Base-by-base conservation (phyloP, 345 rosid species). In the Hypericum androsaemum region DNA sequence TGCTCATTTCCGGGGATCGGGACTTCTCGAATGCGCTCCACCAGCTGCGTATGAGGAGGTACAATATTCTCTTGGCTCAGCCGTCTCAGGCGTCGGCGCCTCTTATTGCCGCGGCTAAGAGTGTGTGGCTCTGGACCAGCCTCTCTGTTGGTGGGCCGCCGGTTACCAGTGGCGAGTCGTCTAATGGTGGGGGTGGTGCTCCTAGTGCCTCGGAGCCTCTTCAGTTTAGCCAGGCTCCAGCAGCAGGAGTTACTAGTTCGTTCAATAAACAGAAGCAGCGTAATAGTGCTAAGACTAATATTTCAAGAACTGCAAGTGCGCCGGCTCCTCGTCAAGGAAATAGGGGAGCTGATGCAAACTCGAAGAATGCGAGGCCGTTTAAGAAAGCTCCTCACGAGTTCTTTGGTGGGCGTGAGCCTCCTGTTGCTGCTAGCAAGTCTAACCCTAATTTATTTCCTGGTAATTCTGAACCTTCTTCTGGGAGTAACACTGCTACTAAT, bases 11-110 rank as follows among this genome's bases (percentile, higher is more conserved):
- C 0, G 96, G 97, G 3, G 96, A 86, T 41, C 77, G 96, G 51
- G 97, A 89, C 65, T 89, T 86, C 64, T 84, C 97, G 2, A 81
- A 86, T 16, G 97, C 97, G 12, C 96, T 89, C 52, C 97, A 89
- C 58, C 94, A 83, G 55, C 66, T 86, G 76, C 77, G 97, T 3
- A 70, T 89, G 87, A 82, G 96, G 64, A 76, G 96, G 53, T 89
- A 89, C 64, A 89, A 89, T 54, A 83, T 89, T 64, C 85, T 89
- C 9, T 64, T 89, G 55, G 96, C 97, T 2, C 95, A 86, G 63
- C 97, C 97, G 8, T 73, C 58, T 2, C 69, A 63, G 54, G 94
- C 90, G 2, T 86, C 97, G 0, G 88, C 75, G 41, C 82, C 96
- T 0, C 78, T 89, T 0, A 41, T 86, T 63, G 83, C 88, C 22